These are phyloP conservation scores for Fusarium metavorans DNA, from an alignment of 2,329 filamentous ascomycete genomes.

Conservation along the genomic window DNA sequence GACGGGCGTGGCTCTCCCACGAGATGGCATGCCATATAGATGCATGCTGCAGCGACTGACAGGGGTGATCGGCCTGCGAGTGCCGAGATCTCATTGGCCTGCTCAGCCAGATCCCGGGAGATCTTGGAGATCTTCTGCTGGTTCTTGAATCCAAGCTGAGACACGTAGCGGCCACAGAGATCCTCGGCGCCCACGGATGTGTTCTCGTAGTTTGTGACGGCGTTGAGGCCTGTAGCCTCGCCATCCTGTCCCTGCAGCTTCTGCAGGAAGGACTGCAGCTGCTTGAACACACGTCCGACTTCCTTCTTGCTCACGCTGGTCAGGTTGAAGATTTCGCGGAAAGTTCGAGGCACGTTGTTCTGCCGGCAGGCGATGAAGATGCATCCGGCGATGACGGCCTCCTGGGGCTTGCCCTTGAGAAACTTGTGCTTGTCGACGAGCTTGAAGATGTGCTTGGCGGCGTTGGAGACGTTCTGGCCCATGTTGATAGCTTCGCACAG, in stretches of 20 bases:
- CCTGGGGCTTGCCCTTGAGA: slow-evolving; percentile 95
- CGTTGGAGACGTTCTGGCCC: slow-evolving; percentile 84
- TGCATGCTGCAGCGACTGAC: slow-evolving; percentile 93
- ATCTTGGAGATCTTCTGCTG: slow-evolving; percentile 82
- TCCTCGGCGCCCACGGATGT: slow-evolving; percentile 86
- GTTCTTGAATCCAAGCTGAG: slow-evolving; percentile 79
- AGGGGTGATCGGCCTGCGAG: slow-evolving; percentile 93
- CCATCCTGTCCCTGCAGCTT: slow-evolving; percentile 73
- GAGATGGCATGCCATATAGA: slow-evolving; percentile 93
- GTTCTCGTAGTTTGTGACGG: slow-evolving; percentile 76
- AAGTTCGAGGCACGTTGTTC: slow-evolving; percentile 86
- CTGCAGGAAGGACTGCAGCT: slow-evolving; percentile 87
- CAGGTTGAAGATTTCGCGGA: slow-evolving; percentile 92
- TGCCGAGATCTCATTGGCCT: slow-evolving; percentile 81
- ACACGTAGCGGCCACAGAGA: slow-evolving; percentile 91
- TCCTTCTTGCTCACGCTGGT: slow-evolving; percentile 98
- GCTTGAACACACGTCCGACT: slow-evolving; percentile 95
- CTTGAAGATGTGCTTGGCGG: slow-evolving; percentile 96
- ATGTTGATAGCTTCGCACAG: slow-evolving; percentile 89
- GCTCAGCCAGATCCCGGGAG: slow-evolving; percentile 80
- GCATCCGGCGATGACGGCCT: slow-evolving; percentile 93
- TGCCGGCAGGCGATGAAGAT: slow-evolving; percentile 98
- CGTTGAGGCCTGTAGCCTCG: slow-evolving; percentile 62
- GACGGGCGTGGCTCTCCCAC: slow-evolving; percentile 82
- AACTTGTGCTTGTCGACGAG: slow-evolving; percentile 91